Evolutionary conservation across 225 moss, liverwort and hornwort species (phyloP).

Genomic region (Pseudoscleropodium purum): DNA sequence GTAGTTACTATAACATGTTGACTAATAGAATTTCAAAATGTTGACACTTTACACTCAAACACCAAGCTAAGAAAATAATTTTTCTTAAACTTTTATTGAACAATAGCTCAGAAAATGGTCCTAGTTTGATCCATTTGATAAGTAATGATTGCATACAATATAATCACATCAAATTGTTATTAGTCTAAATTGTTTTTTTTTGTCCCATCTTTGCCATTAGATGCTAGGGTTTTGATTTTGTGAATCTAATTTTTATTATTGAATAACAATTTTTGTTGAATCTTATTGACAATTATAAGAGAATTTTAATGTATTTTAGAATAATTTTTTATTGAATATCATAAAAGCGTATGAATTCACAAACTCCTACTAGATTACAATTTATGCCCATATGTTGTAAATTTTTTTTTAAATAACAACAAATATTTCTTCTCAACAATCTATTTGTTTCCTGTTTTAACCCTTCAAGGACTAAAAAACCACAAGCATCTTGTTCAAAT

Average conservation of each 20-base stretch:
- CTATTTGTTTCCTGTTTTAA: neutral
- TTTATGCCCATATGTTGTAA: neutral
- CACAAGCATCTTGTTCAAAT: too few relatives aligned
- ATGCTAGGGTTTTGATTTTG: neutral
- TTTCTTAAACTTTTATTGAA: neutral
- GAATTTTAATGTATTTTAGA: neutral
- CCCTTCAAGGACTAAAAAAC: too few relatives aligned
- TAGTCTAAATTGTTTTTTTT: neutral
- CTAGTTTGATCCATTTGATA: neutral
- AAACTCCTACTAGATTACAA: neutral
- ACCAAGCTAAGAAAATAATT: neutral
- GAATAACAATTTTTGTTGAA: neutral
- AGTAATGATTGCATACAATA: neutral
- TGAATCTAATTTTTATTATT: neutral
- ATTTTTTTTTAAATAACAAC: neutral
- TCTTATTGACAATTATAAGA: neutral
- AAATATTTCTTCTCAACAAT: neutral
- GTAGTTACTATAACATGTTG: neutral
- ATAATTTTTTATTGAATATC: neutral
- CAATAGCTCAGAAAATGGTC: neutral
- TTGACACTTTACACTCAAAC: neutral
- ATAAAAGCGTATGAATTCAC: neutral
- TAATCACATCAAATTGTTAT: neutral
- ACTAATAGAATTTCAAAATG: neutral
- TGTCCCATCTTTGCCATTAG: neutral